phyloP scores from a whole-genome alignment of 345 rosid genomes.

The Eucalyptus lansdowneana region DNA sequence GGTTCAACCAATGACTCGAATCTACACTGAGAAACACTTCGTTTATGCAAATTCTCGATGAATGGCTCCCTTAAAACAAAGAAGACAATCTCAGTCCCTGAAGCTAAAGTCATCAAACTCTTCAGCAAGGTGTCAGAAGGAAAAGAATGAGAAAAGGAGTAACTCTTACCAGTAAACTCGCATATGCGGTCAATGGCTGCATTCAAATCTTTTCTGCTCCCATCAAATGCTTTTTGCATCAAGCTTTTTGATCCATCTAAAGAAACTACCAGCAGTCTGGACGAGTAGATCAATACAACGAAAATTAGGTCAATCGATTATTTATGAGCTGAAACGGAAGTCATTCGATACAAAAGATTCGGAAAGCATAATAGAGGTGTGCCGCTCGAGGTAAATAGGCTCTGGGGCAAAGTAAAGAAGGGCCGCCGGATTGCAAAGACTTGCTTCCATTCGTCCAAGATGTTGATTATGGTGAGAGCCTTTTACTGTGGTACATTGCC shows the following conservation, averaged over 20 bases:
- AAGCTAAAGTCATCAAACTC: conserved; percentile 1
- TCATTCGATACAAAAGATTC: too few species aligned
- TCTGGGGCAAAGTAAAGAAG: too few species aligned
- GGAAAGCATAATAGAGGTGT: too few species aligned
- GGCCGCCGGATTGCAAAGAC: too few species aligned
- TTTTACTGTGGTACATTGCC: too few species aligned
- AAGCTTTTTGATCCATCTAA: conserved; percentile 52
- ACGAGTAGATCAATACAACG: too few species aligned
- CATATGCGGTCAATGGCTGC: conserved; percentile 78
- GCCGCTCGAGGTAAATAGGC: too few species aligned
- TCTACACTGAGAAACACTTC: conserved; percentile 57
- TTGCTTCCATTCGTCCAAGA: accelerated
- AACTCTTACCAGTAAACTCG: conserved; percentile 61
- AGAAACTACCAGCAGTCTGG: not conserved
- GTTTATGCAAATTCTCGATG: conserved; percentile 69
- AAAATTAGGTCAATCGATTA: too few species aligned
- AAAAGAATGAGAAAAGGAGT: not conserved
- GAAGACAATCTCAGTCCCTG: conserved; percentile 83
- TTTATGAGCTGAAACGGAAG: accelerated
- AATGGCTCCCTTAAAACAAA: conserved; percentile 81
- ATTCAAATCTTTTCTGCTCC: conserved; percentile 77
- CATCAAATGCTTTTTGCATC: conserved; percentile 74
- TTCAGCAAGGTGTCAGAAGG: not conserved
- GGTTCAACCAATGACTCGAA: conserved; percentile 68
- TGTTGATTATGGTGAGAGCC: too few species aligned